Base-by-base conservation (phyloP, 2,329 filamentous ascomycete genomes). In the Lachnum nothofagi region DNA sequence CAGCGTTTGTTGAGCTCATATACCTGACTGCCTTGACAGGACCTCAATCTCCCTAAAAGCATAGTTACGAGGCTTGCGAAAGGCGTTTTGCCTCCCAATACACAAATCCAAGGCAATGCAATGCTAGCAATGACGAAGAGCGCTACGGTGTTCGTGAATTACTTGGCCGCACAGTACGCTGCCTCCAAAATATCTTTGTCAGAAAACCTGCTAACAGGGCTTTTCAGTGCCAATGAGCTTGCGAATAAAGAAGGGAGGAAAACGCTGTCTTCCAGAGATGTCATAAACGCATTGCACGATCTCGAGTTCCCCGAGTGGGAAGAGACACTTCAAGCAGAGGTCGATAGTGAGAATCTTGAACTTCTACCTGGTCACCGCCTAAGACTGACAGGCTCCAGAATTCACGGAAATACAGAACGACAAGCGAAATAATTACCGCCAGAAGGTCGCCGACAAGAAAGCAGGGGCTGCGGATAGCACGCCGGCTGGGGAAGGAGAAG, bases 141-240 rank as follows among this genome's bases (percentile, higher is more conserved):
- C 67, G 85, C 88, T 6, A 91, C 86, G 1, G 83, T 93, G 0
- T 93, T 93, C 63, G 85, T 93, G 59, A 91, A 81, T 69, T 88
- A 91, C 66, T 72, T 93, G 25, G 83, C 86, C 38, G 78, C 80
- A 53, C 79, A 83, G 87, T 91, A 76, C 46, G 84, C 75, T 19
- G 25, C 3, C 8, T n/a, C 27, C 22, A 27, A 10, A 19, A 4
- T 23, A 8, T 24, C 5, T 24, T 3, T 5, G 14, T 22, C 25
- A 6, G 25, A 27, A 6, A 27, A 6, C 25, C 6, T 39, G 12
- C 20, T 39, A n/a, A 39, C 23, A 23, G 22, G 16, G 7, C 10
- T n/a, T 17, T 16, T 1, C 33, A 91, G 86, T 53, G 85, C 88
- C 38, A 89, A 88, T 60, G 84, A 88, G 59, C 76, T 82, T 60